Percentiles rank a stretch among this genome's conserved stretches.
These are phyloP conservation scores for Trichoderma gracile DNA, from an alignment of 2,329 filamentous ascomycete genomes.

Conservation along the genomic window DNA sequence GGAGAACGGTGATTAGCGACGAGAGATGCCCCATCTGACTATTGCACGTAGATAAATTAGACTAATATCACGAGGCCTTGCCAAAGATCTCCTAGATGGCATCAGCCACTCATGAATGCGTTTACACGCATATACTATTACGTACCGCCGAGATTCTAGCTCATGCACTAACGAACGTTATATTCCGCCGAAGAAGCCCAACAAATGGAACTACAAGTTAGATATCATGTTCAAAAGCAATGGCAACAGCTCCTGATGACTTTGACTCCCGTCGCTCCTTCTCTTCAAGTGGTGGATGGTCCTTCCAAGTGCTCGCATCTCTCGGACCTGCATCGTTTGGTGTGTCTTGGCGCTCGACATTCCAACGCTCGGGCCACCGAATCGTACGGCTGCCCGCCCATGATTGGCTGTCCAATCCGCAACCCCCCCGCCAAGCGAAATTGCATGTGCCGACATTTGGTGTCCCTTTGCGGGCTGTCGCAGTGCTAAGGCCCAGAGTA, in stretches of 20 bases:
- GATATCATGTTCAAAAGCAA: too few species aligned
- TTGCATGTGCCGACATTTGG: slow-evolving; percentile 13
- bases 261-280: not conserved
- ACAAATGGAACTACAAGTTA: too few species aligned
- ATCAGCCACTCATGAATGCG: not conserved
- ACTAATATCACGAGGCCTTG: slow-evolving; percentile 5
- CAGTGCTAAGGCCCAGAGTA: not conserved
- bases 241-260: not conserved
- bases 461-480: slow-evolving; percentile 4
- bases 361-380: slow-evolving; percentile 12
- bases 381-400: not conserved
- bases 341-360: slow-evolving; percentile 14
- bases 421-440: slow-evolving; percentile 24
- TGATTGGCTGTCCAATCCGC: slow-evolving; percentile 6
- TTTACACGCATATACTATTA: not conserved
- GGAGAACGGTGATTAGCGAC: not conserved
- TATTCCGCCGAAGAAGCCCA: too few species aligned
- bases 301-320: not conserved
- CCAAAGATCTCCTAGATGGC: not conserved
- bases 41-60: not conserved
- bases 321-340: slow-evolving; percentile 14
- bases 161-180: too few species aligned
- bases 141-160: not conserved
- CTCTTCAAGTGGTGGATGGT: too few species aligned
- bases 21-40: slow-evolving; percentile 6